Evolutionary conservation across 257 asterid species (phyloP), one percentile per base, ranked within the genome.

Genomic region (Galeopsis tetrahit): DNA sequence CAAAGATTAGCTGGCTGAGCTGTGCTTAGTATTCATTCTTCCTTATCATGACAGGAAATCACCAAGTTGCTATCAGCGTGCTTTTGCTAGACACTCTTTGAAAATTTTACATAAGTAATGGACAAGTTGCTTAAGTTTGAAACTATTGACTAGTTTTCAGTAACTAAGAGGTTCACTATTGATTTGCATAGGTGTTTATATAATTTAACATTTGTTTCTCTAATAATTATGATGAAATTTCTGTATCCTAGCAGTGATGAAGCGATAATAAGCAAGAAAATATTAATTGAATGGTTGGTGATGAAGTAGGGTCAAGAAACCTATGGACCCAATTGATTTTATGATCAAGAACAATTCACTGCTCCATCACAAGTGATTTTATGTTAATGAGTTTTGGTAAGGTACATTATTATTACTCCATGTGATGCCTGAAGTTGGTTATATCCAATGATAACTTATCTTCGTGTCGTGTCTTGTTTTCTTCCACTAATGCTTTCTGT

Each of bases 11-110:
- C 38, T 58, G 39, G 39, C 40, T 58, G 2, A 31, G 15, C 63
- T 17, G 10, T 60, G 66, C 66, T 60, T 60, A 31, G 63, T 10
- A 57, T 53, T 53, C 31, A 57, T 32, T 31, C 9, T 13, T 51
- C 57, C 57, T 51, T 51, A n/a, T 15, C 31, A 6, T n/a, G 21
- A 2, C 8, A 51, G 57, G 57, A 51, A 51, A n/a, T 10, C 17
- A 10, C 40, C 39, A 58, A 58, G 40, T 31, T 58, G 38, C 39
- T 9, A 58, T 58, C 40, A 58, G 39, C 51, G 51, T 44, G 51
- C 63, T 58, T 58, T 58, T 32, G 63, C 63, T 10, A 21, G 4
- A 13, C 7, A 32, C 17, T 31, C 40, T 10, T 9, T 28, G 39
- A 10, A 58, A 58, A 10, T 59, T 59, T 59, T 21, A 32, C 43